Evolutionary conservation across 1,284 basidiomycete genomes (phyloP).

Genomic region (Marasmius tenuissimus): DNA sequence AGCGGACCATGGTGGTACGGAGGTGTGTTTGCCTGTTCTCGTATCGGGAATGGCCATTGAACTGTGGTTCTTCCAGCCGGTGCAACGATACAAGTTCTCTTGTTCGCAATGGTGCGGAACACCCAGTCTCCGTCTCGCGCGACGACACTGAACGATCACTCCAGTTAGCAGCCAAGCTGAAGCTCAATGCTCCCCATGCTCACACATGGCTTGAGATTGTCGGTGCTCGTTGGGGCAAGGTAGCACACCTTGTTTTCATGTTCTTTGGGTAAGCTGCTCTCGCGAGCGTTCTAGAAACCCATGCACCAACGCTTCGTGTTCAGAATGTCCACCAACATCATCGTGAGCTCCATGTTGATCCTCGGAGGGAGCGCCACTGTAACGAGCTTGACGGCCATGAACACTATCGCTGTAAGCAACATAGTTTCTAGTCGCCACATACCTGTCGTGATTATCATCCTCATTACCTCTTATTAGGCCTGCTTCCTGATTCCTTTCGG

Average conservation of each 20-base stretch:
- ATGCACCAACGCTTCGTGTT: neutral
- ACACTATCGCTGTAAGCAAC: conserved; percentile 58
- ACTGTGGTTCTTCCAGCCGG: conserved; percentile 36
- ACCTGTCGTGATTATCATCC: neutral
- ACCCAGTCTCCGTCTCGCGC: neutral
- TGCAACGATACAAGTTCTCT: conserved; percentile 69
- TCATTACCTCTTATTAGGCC: conserved; percentile 42
- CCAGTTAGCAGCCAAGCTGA: conserved; percentile 72
- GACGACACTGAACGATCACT: conserved; percentile 1
- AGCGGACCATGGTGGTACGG: conserved; percentile 75
- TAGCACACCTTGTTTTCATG: conserved; percentile 76
- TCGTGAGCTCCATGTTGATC: conserved; percentile 62
- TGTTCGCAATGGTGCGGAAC: conserved; percentile 61
- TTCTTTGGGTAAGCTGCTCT: conserved; percentile 56
- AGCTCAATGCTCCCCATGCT: conserved; percentile 67
- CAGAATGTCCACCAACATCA: conserved; percentile 72
- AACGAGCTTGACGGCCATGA: conserved; percentile 79
- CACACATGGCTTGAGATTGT: conserved; percentile 61
- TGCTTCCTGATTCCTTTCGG: conserved; percentile 75
- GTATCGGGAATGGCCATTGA: neutral
- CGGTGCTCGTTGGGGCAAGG: conserved; percentile 71
- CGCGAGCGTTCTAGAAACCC: neutral
- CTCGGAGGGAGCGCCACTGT: conserved; percentile 80
- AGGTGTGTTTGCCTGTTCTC: conserved; percentile 16
- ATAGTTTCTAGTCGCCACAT: neutral